These are phyloP conservation scores for Cyberlindnera mrakii DNA, from an alignment of 805 yeast genomes.

Conservation along the genomic window DNA sequence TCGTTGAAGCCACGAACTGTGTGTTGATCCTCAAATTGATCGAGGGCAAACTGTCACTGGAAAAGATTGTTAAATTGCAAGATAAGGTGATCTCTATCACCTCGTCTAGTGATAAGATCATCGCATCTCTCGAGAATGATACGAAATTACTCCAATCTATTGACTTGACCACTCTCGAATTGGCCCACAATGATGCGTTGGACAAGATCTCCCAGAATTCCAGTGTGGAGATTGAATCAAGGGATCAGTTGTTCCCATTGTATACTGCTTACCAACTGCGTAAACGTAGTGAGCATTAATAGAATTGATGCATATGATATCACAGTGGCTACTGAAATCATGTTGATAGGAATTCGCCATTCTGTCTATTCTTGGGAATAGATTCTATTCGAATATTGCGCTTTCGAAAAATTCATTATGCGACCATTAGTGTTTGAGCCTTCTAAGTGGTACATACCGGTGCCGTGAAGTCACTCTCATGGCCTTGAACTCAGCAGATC, in stretches of 20 bases:
- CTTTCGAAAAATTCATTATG: too few species aligned
- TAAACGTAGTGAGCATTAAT: conserved; percentile 59
- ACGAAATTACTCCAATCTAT: conserved; percentile 10
- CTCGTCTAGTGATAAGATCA: conserved; percentile 28
- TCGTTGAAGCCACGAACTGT: conserved; percentile 46
- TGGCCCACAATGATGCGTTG: conserved; percentile 31
- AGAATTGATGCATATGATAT: neutral
- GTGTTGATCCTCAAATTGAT: conserved; percentile 28
- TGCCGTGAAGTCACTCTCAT: too few species aligned
- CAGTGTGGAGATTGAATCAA: conserved; percentile 16
- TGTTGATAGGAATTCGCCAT: too few species aligned
- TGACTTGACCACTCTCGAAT: conserved; percentile 24
- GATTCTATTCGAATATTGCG: too few species aligned
- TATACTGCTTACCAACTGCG: conserved; percentile 48
- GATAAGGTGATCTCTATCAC: conserved; percentile 27
- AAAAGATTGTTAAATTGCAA: conserved; percentile 26
- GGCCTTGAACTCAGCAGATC: too few species aligned
- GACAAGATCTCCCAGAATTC: conserved; percentile 12
- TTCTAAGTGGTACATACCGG: too few species aligned
- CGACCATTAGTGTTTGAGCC: too few species aligned
- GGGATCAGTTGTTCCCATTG: conserved; percentile 35
- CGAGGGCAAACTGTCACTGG: conserved; percentile 18
- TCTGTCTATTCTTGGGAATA: too few species aligned
- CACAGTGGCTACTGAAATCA: neutral
- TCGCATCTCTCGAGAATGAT: conserved; percentile 29